These are phyloP conservation scores for Combretum micranthum DNA, from an alignment of 345 rosid species.

Conservation along the genomic window DNA sequence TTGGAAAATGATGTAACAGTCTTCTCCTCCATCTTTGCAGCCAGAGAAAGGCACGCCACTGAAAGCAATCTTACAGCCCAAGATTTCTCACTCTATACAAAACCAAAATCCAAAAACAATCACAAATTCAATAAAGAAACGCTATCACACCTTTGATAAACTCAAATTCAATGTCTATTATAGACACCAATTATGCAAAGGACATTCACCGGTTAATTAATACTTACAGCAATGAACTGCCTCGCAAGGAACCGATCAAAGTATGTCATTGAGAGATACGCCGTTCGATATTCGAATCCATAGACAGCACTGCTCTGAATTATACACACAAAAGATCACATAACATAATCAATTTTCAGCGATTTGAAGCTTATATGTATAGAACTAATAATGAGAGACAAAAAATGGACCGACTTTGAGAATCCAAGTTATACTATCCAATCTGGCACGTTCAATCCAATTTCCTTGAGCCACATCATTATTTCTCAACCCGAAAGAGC, in stretches of 20 bases:
- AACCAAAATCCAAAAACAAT: background rate
- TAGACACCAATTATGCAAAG: too few relatives aligned
- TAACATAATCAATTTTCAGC: background rate
- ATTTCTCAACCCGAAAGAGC: conserved; percentile 17
- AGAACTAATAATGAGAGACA: background rate
- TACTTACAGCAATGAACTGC: conserved; percentile 34
- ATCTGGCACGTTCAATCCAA: conserved; percentile 31
- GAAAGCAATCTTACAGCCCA: conserved; percentile 47
- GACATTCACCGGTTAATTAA: too few relatives aligned
- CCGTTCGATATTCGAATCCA: conserved; percentile 43
- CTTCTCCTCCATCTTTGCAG: conserved; percentile 62
- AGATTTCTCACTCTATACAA: conserved; percentile 26
- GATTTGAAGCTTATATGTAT: background rate
- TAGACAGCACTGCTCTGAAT: conserved; percentile 34
- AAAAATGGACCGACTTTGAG: conserved; percentile 30
- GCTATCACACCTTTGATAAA: background rate
- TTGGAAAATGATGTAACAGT: conserved; percentile 33
- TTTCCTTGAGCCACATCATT: conserved; percentile 16
- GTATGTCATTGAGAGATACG: conserved; percentile 41
- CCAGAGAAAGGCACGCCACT: conserved; percentile 57
- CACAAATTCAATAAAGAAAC: background rate
- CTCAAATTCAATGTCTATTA: too few relatives aligned
- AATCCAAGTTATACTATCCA: conserved; percentile 46
- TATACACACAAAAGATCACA: conserved; percentile 2
- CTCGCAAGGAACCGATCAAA: conserved; percentile 49